Evolutionary conservation across 176 grass and related monocot genomes (phyloP).

Genomic region (Aegilops umbellulata): DNA sequence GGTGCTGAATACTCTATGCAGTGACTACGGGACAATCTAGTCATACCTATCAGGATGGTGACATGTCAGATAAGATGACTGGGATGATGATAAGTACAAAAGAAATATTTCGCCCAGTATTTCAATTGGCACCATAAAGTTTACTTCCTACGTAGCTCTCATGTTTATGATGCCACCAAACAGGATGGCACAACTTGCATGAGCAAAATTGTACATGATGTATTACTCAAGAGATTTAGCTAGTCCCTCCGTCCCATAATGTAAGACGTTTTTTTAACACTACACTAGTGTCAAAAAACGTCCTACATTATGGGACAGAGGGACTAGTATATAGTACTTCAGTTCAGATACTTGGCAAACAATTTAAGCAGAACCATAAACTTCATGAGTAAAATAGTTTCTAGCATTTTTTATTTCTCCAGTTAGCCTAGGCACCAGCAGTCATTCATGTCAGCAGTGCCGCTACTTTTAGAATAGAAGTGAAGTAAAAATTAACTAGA

Average conservation of each 20-base stretch:
- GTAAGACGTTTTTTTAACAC: too few relatives aligned
- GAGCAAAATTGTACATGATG: not conserved
- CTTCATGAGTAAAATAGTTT: too few relatives aligned
- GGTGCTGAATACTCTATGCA: not conserved
- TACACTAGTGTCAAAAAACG: too few relatives aligned
- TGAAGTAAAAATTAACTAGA: not conserved
- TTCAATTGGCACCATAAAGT: not conserved
- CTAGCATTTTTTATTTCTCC: too few relatives aligned
- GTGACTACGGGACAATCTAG: constrained; percentile 22
- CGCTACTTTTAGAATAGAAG: too few relatives aligned
- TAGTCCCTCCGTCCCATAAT: too few relatives aligned
- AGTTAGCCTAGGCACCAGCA: too few relatives aligned
- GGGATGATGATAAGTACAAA: constrained; percentile 5
- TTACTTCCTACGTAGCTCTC: not conserved
- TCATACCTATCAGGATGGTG: constrained; percentile 35
- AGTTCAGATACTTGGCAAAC: too few relatives aligned
- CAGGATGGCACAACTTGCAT: not conserved
- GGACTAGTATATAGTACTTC: too few relatives aligned
- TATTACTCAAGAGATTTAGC: not conserved
- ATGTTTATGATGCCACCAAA: not conserved
- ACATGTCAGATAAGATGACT: constrained; percentile 34
- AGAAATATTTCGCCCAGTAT: not conserved
- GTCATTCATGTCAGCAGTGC: too few relatives aligned
- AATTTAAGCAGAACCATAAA: too few relatives aligned
- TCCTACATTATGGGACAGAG: too few relatives aligned